Percentiles rank a stretch among this genome's conserved stretches.
phyloP scores from a whole-genome alignment of 2,329 filamentous ascomycete genomes.

The Nemania abortiva region DNA sequence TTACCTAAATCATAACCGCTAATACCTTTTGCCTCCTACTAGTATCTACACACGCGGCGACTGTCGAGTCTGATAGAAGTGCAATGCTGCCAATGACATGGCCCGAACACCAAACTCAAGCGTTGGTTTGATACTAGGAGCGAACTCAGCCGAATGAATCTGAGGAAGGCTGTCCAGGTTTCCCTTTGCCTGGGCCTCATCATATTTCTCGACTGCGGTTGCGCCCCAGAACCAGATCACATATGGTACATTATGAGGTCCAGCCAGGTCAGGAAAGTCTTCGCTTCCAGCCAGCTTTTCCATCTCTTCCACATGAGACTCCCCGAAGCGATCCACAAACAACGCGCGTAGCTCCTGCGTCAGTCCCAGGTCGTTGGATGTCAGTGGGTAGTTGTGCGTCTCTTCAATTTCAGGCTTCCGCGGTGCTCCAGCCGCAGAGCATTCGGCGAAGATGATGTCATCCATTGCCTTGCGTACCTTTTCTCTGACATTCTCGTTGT shows the following conservation, averaged over 20 bases:
- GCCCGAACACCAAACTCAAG: not conserved
- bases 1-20: too few species aligned
- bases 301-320: not conserved
- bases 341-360: not conserved
- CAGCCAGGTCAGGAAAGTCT: not conserved
- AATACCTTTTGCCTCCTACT: too few species aligned
- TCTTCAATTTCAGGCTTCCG: not conserved
- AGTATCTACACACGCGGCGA: not conserved
- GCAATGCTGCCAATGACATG: not conserved
- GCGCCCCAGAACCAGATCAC: conserved; percentile 1
- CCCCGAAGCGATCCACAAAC: not conserved
- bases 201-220: not conserved
- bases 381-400: conserved; percentile 1
- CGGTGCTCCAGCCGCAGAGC: not conserved
- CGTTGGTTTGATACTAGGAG: not conserved
- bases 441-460: not conserved
- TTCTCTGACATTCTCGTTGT: not conserved
- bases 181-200: not conserved
- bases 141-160: not conserved
- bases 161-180: not conserved
- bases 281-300: conserved; percentile 1
- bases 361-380: not conserved
- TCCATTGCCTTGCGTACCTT: not conserved
- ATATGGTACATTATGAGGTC: not conserved
- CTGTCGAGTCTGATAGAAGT: not conserved